phyloP scores from a whole-genome alignment of 2,329 filamentous ascomycete genomes.

The Blastomyces gilchristii region DNA sequence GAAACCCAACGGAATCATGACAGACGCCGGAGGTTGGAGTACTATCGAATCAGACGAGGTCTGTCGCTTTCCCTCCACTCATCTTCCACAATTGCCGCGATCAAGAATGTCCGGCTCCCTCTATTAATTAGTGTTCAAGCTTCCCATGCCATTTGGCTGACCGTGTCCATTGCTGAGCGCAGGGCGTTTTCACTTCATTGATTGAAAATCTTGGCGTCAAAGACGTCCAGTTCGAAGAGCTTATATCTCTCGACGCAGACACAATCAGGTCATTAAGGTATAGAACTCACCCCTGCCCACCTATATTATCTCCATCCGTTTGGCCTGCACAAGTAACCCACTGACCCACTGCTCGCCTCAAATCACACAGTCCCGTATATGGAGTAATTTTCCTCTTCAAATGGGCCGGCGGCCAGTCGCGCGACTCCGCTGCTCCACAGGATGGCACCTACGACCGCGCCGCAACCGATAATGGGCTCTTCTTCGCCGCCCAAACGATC shows the following conservation, averaged over 20 bases:
- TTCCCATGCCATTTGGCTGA: slow-evolving; percentile 6
- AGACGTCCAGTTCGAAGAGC: slow-evolving; percentile 92
- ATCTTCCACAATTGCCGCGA: background rate
- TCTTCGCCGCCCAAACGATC: slow-evolving; percentile 95
- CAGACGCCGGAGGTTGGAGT: slow-evolving; percentile 65
- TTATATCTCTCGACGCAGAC: slow-evolving; percentile 75
- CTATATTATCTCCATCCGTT: background rate
- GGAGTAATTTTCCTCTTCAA: slow-evolving; percentile 99
- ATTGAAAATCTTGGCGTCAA: slow-evolving; percentile 87
- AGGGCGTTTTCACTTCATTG: slow-evolving; percentile 96
- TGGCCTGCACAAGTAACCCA: background rate
- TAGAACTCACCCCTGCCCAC: background rate
- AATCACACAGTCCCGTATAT: slow-evolving; percentile 56
- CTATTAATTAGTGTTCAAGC: background rate
- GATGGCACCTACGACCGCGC: slow-evolving; percentile 73
- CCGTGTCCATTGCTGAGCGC: slow-evolving; percentile 9
- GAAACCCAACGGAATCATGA: slow-evolving; percentile 46
- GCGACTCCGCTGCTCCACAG: slow-evolving; percentile 58
- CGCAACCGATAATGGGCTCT: slow-evolving; percentile 61
- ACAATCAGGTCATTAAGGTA: slow-evolving; percentile 37
- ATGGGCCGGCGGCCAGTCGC: slow-evolving; percentile 49
- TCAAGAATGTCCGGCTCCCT: background rate
- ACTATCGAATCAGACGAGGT: slow-evolving; percentile 97
- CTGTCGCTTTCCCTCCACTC: slow-evolving; percentile 28
- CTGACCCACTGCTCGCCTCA: slow-evolving; percentile 8